Conservation (phyloP, 2,329 filamentous ascomycete genomes). For the Teratosphaeria pseudoeucalypti region DNA sequence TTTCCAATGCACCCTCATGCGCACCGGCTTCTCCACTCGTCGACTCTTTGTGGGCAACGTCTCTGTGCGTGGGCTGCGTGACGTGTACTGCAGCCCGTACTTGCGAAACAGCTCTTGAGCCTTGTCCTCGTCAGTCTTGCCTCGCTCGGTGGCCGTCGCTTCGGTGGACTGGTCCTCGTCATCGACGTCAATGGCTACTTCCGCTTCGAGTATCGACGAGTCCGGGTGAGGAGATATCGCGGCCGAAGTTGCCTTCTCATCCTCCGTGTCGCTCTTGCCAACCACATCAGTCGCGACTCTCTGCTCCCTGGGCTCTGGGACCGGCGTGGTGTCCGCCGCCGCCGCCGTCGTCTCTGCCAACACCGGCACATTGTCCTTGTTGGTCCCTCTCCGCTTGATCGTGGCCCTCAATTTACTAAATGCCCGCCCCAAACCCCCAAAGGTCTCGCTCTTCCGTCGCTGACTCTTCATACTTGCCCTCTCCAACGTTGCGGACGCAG, state of each 20-base stretch:
- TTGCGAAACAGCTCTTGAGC: constrained; percentile 33
- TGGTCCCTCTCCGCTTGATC: constrained; percentile 12
- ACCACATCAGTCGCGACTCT: not conserved
- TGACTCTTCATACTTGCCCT: not conserved
- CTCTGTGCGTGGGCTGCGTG: constrained; percentile 5
- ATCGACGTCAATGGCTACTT: constrained; percentile 11
- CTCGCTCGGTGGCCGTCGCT: constrained; percentile 9
- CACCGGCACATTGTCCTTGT: constrained; percentile 1
- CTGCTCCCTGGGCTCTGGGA: not conserved
- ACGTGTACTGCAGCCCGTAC: constrained; percentile 29
- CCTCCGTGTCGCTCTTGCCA: not conserved
- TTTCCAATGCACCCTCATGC: constrained; percentile 65
- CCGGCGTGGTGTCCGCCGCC: not conserved
- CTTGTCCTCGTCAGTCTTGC: constrained; percentile 12
- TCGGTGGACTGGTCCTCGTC: constrained; percentile 13
- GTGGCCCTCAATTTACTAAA: constrained; percentile 14
- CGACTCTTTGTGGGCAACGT: constrained; percentile 15
- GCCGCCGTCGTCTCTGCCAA: not conserved
- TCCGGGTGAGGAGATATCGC: not conserved
- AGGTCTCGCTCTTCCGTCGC: not conserved
- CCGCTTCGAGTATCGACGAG: constrained; percentile 1
- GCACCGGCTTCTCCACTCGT: constrained; percentile 51
- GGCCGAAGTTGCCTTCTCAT: not conserved
- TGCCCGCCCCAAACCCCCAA: constrained; percentile 17
- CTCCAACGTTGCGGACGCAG: not conserved